These are phyloP conservation scores for Ophiosphaerella narmari DNA, from an alignment of 2,329 filamentous ascomycete genomes.

Conservation along the genomic window DNA sequence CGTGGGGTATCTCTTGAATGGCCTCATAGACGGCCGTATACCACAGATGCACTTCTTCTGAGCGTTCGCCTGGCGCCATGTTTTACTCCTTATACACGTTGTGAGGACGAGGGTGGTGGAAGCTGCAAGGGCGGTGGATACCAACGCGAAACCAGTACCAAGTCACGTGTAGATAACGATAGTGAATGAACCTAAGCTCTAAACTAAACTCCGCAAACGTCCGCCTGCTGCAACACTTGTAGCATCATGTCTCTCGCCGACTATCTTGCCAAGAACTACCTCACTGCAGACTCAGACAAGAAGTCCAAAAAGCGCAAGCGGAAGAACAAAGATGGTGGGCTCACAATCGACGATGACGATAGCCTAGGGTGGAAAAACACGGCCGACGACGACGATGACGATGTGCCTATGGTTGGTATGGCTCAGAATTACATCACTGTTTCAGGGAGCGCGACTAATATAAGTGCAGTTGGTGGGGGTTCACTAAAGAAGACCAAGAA, in stretches of 20 bases:
- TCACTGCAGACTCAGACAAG: slow-evolving; percentile 66
- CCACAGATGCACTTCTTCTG: slow-evolving; percentile 76
- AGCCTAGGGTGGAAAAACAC: slow-evolving; percentile 56
- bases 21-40: slow-evolving; percentile 79
- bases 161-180: slow-evolving; percentile 28
- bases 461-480: slow-evolving; percentile 39
- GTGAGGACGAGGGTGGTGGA: background rate
- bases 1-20: slow-evolving; percentile 81
- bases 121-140: slow-evolving; percentile 3
- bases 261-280: slow-evolving; percentile 91
- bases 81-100: background rate
- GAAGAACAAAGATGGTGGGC: slow-evolving; percentile 47
- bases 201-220: slow-evolving; percentile 3
- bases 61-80: slow-evolving; percentile 64
- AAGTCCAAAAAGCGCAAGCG: slow-evolving; percentile 60
- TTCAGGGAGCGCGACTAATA: slow-evolving; percentile 17
- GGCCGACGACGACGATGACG: slow-evolving; percentile 60
- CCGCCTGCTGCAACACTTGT: slow-evolving; percentile 9
- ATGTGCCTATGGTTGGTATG: slow-evolving; percentile 52
- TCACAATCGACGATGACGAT: slow-evolving; percentile 60
- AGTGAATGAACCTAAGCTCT: slow-evolving; percentile 1
- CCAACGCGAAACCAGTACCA: slow-evolving; percentile 19
- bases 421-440: slow-evolving; percentile 9
- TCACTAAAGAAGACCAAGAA: slow-evolving; percentile 63
- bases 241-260: slow-evolving; percentile 68